Conservation (phyloP, 805 yeast species). For the Metschnikowia peoriensis region DNA sequence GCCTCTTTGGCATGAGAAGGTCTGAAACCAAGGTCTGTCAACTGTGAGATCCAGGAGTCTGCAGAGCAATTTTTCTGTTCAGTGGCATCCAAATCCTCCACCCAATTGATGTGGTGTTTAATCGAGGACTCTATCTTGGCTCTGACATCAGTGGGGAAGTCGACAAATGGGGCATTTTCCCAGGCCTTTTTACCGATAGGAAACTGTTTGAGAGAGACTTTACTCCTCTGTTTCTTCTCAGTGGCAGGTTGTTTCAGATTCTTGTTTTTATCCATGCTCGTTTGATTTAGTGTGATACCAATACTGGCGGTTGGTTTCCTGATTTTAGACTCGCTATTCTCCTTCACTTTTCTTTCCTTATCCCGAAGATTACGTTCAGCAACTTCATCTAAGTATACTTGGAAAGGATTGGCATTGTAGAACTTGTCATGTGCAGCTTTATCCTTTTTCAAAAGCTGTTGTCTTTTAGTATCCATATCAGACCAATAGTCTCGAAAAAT, state of each 20-base stretch:
- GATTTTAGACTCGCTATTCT: constrained; percentile 50
- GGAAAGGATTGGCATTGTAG: constrained; percentile 77
- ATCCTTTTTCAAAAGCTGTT: constrained; percentile 44
- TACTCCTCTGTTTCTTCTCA: not conserved
- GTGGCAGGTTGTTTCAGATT: constrained; percentile 1
- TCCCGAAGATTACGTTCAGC: constrained; percentile 41
- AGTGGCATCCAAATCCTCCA: constrained; percentile 17
- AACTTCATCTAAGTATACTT: constrained; percentile 56
- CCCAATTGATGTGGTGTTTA: constrained; percentile 58
- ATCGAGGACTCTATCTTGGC: constrained; percentile 61
- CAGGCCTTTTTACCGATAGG: constrained; percentile 57
- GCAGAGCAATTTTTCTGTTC: not conserved
- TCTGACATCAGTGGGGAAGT: constrained; percentile 63
- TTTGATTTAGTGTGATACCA: not conserved
- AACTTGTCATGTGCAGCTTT: constrained; percentile 47
- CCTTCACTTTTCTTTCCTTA: constrained; percentile 47
- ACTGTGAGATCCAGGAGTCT: constrained; percentile 14
- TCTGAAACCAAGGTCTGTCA: constrained; percentile 55
- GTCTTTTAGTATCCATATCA: constrained; percentile 62
- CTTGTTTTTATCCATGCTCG: not conserved
- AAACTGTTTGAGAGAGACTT: constrained; percentile 4
- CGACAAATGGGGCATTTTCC: constrained; percentile 69
- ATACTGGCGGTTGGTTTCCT: constrained; percentile 43
- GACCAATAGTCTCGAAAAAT: constrained; percentile 80
- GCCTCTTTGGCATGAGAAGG: constrained; percentile 70